phyloP scores from a whole-genome alignment of 2,329 filamentous ascomycete genomes.

The Ilyonectria robusta region DNA sequence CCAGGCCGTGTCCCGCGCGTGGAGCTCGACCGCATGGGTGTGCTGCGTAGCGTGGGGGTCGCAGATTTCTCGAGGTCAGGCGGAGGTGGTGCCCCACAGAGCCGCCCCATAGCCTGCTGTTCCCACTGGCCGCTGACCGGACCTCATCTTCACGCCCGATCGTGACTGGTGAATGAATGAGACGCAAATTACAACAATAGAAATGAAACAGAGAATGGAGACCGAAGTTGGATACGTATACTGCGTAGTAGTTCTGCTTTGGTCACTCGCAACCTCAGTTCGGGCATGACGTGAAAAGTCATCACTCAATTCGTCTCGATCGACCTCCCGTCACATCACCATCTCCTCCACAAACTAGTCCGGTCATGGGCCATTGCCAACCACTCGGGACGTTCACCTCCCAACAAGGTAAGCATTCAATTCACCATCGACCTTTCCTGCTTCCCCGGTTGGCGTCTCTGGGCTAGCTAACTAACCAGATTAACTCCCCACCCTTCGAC shows the following conservation, averaged over 20 bases:
- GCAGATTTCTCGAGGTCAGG: slow-evolving; percentile 30
- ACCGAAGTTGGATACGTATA: neutral
- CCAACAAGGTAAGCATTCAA: slow-evolving; percentile 18
- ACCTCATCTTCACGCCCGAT: neutral
- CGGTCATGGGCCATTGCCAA: slow-evolving; percentile 8
- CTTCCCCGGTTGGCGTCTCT: slow-evolving; percentile 41
- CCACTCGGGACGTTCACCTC: slow-evolving; percentile 23
- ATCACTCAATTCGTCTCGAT: neutral
- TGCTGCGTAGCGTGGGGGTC: slow-evolving; percentile 23
- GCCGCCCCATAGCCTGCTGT: slow-evolving; percentile 13
- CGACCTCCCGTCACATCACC: neutral
- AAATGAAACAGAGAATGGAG: slow-evolving; percentile 14
- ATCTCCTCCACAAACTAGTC: neutral
- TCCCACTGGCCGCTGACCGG: slow-evolving; percentile 23
- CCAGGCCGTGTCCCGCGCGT: slow-evolving; percentile 6
- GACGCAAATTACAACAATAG: slow-evolving; percentile 11
- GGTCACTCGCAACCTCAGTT: neutral
- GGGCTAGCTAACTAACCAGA: slow-evolving; percentile 29
- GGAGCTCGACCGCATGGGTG: slow-evolving; percentile 16
- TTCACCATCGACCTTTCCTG: slow-evolving; percentile 29
- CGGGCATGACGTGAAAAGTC: neutral
- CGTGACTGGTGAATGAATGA: slow-evolving; percentile 1
- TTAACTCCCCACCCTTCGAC: slow-evolving; percentile 19
- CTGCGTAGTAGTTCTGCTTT: neutral
- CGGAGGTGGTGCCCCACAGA: slow-evolving; percentile 27